Evolutionary conservation across 192 early-diverging fungal species (phyloP).

Genomic region (Physocladia obscura): DNA sequence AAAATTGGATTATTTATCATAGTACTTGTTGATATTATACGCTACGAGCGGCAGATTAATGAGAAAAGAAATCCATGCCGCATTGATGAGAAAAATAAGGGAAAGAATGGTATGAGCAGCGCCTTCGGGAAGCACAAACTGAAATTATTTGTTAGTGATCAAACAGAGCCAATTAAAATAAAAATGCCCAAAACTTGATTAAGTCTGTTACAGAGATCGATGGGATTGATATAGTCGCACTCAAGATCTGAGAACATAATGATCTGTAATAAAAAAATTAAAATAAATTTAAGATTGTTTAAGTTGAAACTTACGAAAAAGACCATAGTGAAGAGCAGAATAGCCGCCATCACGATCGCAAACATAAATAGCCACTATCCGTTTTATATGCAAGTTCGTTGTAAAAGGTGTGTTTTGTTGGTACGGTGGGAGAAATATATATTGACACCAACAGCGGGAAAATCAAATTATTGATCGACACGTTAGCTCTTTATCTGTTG

Average conservation of each 20-base stretch:
- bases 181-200: slow-evolving; percentile 66
- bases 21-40: slow-evolving; percentile 85
- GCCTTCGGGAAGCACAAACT: slow-evolving; percentile 96
- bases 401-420: too few species aligned
- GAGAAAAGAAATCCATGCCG: slow-evolving; percentile 82
- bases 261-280: slow-evolving; percentile 44
- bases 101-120: slow-evolving; percentile 79
- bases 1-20: background rate
- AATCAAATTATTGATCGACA: too few species aligned
- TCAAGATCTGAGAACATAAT: slow-evolving; percentile 84
- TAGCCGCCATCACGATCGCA: slow-evolving; percentile 86
- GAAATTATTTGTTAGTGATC: background rate
- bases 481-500: too few species aligned
- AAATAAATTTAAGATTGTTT: background rate
- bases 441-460: too few species aligned
- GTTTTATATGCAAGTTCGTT: too few species aligned
- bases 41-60: slow-evolving; percentile 84
- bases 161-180: background rate
- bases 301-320: slow-evolving; percentile 77
- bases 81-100: slow-evolving; percentile 80
- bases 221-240: slow-evolving; percentile 99
- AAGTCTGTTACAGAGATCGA: slow-evolving; percentile 94
- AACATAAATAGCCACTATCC: slow-evolving; percentile 84
- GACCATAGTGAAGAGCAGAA: slow-evolving; percentile 91
- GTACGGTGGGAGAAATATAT: too few species aligned